A percentile compares a stretch with the other conserved stretches of the same genome.
Conservation (phyloP, 345 rosid species). For the Acer campestre region DNA sequence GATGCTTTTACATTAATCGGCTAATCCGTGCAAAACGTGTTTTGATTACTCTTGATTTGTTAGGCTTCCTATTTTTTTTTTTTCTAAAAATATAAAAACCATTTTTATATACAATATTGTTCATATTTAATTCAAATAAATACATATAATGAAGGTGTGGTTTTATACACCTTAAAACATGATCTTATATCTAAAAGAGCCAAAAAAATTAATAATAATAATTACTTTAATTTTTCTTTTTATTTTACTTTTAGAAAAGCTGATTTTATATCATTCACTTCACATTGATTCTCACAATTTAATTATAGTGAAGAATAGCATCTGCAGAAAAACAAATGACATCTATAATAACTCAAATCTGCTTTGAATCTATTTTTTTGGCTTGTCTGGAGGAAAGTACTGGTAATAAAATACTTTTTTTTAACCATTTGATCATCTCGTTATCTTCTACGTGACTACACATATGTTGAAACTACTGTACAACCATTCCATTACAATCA, state of each 20-base stretch:
- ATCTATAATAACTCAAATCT: background rate
- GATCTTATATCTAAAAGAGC: background rate
- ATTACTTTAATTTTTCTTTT: background rate
- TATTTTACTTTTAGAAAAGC: background rate
- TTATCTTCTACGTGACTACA: background rate
- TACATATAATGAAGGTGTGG: no score
- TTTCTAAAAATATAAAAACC: no score
- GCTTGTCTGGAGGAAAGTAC: background rate
- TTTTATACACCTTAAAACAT: no score
- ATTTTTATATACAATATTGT: no score
- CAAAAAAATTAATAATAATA: background rate
- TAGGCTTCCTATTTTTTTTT: background rate
- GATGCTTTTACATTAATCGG: background rate
- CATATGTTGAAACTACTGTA: no score
- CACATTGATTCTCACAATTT: background rate
- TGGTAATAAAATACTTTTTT: background rate
- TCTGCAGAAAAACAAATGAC: background rate
- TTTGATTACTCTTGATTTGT: background rate
- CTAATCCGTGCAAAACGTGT: background rate
- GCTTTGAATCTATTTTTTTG: slow-evolving; percentile 17
- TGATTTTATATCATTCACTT: background rate
- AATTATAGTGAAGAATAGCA: background rate
- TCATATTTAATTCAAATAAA: no score
- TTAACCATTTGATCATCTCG: background rate
- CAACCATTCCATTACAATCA: no score